phyloP scores from a whole-genome alignment of 2,329 filamentous ascomycete genomes.

The Trichothecium roseum region DNA sequence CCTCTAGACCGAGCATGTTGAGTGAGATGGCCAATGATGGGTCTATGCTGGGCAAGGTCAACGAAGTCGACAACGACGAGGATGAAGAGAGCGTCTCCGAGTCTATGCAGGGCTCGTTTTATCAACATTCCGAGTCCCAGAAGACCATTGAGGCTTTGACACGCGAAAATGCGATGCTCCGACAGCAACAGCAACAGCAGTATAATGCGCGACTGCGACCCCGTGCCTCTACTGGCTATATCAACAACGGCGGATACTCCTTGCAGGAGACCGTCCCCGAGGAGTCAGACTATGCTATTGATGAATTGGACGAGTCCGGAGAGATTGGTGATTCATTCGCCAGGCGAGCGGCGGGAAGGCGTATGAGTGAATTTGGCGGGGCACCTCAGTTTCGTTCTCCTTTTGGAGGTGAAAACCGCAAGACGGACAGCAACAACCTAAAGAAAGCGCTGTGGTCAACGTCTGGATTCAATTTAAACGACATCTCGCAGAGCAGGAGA shows the following conservation, averaged over 20 bases:
- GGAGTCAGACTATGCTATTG: constrained; percentile 62
- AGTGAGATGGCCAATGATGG: constrained; percentile 61
- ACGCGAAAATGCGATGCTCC: constrained; percentile 52
- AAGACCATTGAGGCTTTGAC: constrained; percentile 54
- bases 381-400: neutral
- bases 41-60: constrained; percentile 54
- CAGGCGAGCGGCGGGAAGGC: constrained; percentile 35
- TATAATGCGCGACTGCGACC: constrained; percentile 46
- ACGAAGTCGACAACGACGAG: constrained; percentile 59
- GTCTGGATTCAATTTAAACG: constrained; percentile 53
- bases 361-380: constrained; percentile 34
- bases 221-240: constrained; percentile 46
- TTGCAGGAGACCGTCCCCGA: constrained; percentile 50
- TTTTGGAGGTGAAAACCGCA: constrained; percentile 41
- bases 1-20: constrained; percentile 67
- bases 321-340: constrained; percentile 37
- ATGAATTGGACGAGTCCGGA: constrained; percentile 55
- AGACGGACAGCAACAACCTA: constrained; percentile 45
- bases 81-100: constrained; percentile 43
- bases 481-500: constrained; percentile 62
- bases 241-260: constrained; percentile 46
- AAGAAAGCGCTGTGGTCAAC: constrained; percentile 65
- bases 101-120: constrained; percentile 33
- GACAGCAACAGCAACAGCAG: constrained; percentile 37
- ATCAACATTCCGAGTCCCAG: constrained; percentile 41